Evolutionary conservation across 2,329 filamentous ascomycete genomes (phyloP), one percentile per base, ranked within the genome.

Genomic region (Colletotrichum filicis): DNA sequence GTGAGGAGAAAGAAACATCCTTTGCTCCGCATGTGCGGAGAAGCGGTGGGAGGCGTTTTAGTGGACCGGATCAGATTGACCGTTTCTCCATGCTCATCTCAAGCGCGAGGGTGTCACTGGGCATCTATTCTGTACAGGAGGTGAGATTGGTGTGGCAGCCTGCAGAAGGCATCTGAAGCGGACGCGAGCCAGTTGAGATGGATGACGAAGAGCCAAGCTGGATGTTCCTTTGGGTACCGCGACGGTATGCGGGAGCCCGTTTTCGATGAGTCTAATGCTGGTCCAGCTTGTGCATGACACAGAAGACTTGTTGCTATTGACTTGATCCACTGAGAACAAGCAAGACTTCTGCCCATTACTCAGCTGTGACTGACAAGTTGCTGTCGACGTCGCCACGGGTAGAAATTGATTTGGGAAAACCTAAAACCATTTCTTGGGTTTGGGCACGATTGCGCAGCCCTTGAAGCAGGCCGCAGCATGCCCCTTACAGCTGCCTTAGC

Each of bases 351-450:
- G 37, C 37, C 37, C 37, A 19, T 42, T 42, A 42, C 37, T 42
- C 42, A 49, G 42, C 42, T 49, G 42, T 49, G 42, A 49, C 42
- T 49, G 42, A 11, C 42, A 22, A 22, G 19, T 49, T 5, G 42
- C 42, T 49, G 42, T 19, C 42, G 19, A n/a, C 12, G 49, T n/a
- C 28, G 30, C 46, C 14, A 12, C 19, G 26, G 30, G 14, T 56
- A 22, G 32, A 24, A 46, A 46, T 14, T 9, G 58, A 62, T 14
- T 22, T 30, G 60, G 26, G 32, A 35, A 53, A 28, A 74, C 66
- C 74, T 71, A 75, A 74, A 76, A 76, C 65, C 70, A 70, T 76
- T 75, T 77, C 74, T 76, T 74, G 76, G 76, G 67, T 65, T 66
- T 76, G 75, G 75, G 73, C 62, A 70, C 56, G 64, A 74, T 55